Conservation (phyloP, 2,329 filamentous ascomycete genomes). For the Claviceps sp. region DNA sequence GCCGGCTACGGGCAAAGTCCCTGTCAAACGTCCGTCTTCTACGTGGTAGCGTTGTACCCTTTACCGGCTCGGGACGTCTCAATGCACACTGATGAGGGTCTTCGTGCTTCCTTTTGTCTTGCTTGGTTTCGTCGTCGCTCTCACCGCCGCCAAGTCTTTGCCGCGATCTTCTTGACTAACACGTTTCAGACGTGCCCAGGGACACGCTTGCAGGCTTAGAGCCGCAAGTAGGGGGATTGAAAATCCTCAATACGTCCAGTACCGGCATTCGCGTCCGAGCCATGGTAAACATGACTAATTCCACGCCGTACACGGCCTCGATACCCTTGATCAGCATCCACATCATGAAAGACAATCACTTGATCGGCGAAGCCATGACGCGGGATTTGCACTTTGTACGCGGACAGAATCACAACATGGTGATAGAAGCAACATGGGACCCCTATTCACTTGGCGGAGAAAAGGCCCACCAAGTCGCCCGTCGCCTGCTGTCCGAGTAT, state of each 20-base stretch:
- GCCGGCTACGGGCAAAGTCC: slow-evolving; percentile 73
- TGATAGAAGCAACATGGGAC: slow-evolving; percentile 60
- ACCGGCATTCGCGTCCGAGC: slow-evolving; percentile 60
- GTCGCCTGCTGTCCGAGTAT: slow-evolving; percentile 69
- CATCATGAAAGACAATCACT: slow-evolving; percentile 56
- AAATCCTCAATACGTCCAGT: slow-evolving; percentile 57
- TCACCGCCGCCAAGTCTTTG: slow-evolving; percentile 8
- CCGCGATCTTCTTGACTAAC: slow-evolving; percentile 20
- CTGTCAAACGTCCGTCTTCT: slow-evolving; percentile 78
- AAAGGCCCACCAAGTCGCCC: slow-evolving; percentile 47
- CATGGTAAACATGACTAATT: slow-evolving; percentile 74
- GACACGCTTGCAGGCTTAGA: slow-evolving; percentile 33
- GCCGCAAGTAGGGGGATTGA: slow-evolving; percentile 58
- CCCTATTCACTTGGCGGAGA: slow-evolving; percentile 48
- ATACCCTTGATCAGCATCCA: slow-evolving; percentile 73
- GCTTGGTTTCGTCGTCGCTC: neutral
- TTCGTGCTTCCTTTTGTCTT: slow-evolving; percentile 6
- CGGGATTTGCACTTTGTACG: slow-evolving; percentile 47
- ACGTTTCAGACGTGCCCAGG: slow-evolving; percentile 40
- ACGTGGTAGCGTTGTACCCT: slow-evolving; percentile 14
- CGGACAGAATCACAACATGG: slow-evolving; percentile 59
- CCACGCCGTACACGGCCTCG: slow-evolving; percentile 69
- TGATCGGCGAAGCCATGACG: slow-evolving; percentile 63
- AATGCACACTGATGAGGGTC: slow-evolving; percentile 11
- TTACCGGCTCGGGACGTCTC: slow-evolving; percentile 9